These are phyloP conservation scores for Rhodotorula sp. DNA, from an alignment of 1,284 basidiomycete genomes.

Conservation along the genomic window DNA sequence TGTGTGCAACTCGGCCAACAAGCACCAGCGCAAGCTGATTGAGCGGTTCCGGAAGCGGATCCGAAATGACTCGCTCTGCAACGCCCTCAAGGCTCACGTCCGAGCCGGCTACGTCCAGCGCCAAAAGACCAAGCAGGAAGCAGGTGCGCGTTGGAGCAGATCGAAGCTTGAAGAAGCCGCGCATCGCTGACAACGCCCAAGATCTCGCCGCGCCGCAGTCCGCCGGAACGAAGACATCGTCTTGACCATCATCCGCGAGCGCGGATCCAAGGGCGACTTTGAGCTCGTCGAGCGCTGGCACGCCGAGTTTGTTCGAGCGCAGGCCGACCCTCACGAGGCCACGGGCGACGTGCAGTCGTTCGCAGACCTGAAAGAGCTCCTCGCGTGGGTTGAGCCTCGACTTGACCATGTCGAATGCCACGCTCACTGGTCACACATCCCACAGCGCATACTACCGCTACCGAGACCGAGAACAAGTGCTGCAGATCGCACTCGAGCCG, in stretches of 20 bases:
- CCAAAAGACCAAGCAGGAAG: slow-evolving; percentile 22
- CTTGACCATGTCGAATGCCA: neutral
- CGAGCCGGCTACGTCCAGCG: slow-evolving; percentile 24
- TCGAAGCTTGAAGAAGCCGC: no score
- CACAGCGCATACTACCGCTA: slow-evolving; percentile 34
- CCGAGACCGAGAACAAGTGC: slow-evolving; percentile 39
- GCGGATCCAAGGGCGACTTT: slow-evolving; percentile 4
- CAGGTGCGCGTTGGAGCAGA: slow-evolving; percentile 14
- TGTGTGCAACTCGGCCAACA: slow-evolving; percentile 30
- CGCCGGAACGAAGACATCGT: slow-evolving; percentile 33
- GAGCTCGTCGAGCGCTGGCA: slow-evolving; percentile 29
- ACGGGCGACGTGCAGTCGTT: slow-evolving; percentile 8
- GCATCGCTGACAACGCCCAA: neutral
- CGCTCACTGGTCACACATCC: no score
- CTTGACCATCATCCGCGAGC: slow-evolving; percentile 35
- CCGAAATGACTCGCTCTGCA: slow-evolving; percentile 10
- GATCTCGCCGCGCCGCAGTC: slow-evolving; percentile 8
- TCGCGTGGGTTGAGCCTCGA: slow-evolving; percentile 23
- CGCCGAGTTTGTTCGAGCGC: slow-evolving; percentile 8
- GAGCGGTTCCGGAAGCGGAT: slow-evolving; percentile 28
- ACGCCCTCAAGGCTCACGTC: slow-evolving; percentile 30
- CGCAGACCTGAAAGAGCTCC: slow-evolving; percentile 32
- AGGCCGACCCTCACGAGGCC: neutral
- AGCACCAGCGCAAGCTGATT: slow-evolving; percentile 32
- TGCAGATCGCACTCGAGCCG: slow-evolving; percentile 33